Evolutionary conservation across 495 filamentous ascomycete species (phyloP).

Genomic region (Elaphomyces granulatus): DNA sequence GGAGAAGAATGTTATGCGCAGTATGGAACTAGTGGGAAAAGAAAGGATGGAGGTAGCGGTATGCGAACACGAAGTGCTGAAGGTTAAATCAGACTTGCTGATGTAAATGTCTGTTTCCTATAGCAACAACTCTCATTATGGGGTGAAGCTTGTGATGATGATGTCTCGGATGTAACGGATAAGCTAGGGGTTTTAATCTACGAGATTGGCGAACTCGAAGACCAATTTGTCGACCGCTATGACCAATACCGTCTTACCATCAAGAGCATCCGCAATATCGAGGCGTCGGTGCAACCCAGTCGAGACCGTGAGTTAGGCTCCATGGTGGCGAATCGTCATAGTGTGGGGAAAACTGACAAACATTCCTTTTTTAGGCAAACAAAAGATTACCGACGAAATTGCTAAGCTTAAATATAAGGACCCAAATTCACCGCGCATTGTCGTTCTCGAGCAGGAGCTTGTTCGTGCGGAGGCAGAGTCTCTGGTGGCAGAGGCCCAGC

Average conservation of each 20-base stretch:
- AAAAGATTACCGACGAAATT: slow-evolving; percentile 98
- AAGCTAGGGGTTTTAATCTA: slow-evolving; percentile 96
- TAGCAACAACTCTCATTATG: slow-evolving; percentile 98
- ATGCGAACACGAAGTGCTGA: slow-evolving; percentile 22
- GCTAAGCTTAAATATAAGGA: slow-evolving; percentile 99
- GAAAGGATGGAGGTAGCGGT: slow-evolving; percentile 98
- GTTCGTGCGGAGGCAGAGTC: slow-evolving; percentile 98
- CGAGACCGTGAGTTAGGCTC: slow-evolving; percentile 63
- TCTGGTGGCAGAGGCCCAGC: slow-evolving; percentile 89
- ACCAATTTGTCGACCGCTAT: slow-evolving; percentile 95
- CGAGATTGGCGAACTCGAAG: slow-evolving; percentile 96
- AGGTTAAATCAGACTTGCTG: not conserved
- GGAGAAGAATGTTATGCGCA: slow-evolving; percentile 99
- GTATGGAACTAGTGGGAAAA: slow-evolving; percentile 83
- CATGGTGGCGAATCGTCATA: not conserved
- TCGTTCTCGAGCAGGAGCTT: slow-evolving; percentile 95
- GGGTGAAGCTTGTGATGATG: slow-evolving; percentile 93
- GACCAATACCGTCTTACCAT: slow-evolving; percentile 98
- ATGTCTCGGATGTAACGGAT: slow-evolving; percentile 97
- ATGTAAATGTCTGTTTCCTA: not conserved
- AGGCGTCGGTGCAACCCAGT: slow-evolving; percentile 94
- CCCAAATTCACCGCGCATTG: slow-evolving; percentile 91
- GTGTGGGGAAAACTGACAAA: not conserved
- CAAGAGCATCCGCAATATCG: slow-evolving; percentile 98
- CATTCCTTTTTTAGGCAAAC: slow-evolving; percentile 48